These are phyloP conservation scores for Magnolia officinalis DNA, from an alignment of 164 flowering plant genomes.

Conservation along the genomic window DNA sequence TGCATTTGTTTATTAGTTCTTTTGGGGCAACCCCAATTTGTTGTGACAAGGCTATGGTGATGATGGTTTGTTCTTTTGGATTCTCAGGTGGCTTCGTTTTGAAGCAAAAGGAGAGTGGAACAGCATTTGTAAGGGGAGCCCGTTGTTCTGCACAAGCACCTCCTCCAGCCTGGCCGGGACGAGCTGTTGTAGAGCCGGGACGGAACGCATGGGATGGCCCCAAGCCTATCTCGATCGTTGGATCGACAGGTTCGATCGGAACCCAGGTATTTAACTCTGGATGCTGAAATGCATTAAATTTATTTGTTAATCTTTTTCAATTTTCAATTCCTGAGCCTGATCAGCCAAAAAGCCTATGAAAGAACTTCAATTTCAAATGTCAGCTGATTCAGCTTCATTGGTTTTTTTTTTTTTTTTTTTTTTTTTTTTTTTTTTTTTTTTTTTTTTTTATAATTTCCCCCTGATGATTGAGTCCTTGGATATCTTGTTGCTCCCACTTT, in stretches of 20 bases:
- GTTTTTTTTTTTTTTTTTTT: too few species aligned
- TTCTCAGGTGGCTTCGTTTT: constrained; percentile 43
- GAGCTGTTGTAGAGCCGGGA: constrained; percentile 59
- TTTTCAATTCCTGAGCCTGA: too few species aligned
- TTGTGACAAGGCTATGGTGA: neutral
- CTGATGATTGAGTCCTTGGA: too few species aligned
- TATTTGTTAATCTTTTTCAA: too few species aligned
- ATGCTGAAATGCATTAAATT: neutral
- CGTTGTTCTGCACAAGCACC: constrained; percentile 63
- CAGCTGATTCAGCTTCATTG: too few species aligned
- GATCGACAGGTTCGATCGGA: constrained; percentile 97
- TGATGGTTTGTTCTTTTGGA: neutral
- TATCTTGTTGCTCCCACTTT: too few species aligned
- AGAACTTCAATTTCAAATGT: too few species aligned
- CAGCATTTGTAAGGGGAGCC: constrained; percentile 28
- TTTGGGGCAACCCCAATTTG: neutral
- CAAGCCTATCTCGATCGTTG: constrained; percentile 88
- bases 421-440: too few species aligned
- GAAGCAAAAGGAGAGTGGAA: constrained; percentile 50
- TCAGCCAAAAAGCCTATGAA: too few species aligned
- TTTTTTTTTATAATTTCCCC: too few species aligned
- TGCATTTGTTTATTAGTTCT: neutral
- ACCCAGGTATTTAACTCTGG: constrained; percentile 61
- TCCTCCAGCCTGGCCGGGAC: constrained; percentile 99
- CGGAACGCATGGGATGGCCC: constrained; percentile 79